Base-by-base conservation (phyloP, 176 grass and related monocot species). In the Triticum dicoccoides region DNA sequence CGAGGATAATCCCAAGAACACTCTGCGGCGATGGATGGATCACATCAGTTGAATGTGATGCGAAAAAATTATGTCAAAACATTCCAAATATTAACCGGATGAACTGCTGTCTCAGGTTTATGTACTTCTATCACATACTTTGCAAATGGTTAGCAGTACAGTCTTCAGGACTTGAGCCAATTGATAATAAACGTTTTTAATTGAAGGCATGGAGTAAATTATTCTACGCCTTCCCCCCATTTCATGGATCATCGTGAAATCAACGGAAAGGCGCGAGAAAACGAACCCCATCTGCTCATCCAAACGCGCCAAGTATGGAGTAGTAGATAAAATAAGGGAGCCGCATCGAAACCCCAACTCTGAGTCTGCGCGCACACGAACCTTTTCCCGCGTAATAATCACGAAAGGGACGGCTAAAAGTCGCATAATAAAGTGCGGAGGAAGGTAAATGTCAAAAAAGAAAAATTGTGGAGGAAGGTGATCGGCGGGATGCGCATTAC, bases 1-100 rank as follows among this genome's bases (percentile, higher is more conserved):
- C 97, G 11, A 99, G 92, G 85, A 99, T 99, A 65, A 99, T 99
- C 25, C 97, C 97, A 73, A 99, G 81, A 90, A 99, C 97, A 90
- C 97, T 99, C 97, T 99, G 66, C 73, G 75, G 5, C 8, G 38
- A 84, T 18, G 69, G 63, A 84, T 8, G n/a, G 77, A 71, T n/a
- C 66, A 29, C 37, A 88, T 87, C 27, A 82, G n/a, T 18, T 76
- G 45, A 27, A 29, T 58, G 80, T 39, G 33, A 68, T 39, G 27
- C 13, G 29, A 21, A 73, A 83, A 21, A 75, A 41, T 18, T n/a
- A 34, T 79, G 44, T 3, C 24, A 62, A 65, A 81, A 81, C 47
- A 62, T 69, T 75, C 14, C 3, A 52, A 30, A 29, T 1, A 75
- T 15, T 11, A 72, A 69, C 13, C 13, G 13, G 74, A 4, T 30